These are phyloP conservation scores for Setomelanomma holmii DNA, from an alignment of 2,329 filamentous ascomycete species.

Conservation along the genomic window DNA sequence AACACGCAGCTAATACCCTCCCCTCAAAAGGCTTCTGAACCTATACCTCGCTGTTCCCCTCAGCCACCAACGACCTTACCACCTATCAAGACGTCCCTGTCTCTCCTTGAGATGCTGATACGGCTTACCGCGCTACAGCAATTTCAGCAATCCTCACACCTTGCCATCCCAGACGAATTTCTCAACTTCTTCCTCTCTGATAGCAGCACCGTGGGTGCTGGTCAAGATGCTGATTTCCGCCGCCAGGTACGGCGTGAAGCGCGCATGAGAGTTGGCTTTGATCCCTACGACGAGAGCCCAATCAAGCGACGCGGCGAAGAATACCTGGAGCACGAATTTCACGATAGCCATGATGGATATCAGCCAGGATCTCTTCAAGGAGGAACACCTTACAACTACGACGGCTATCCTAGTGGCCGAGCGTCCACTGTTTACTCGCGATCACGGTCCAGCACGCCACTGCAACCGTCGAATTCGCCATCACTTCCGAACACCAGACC, in stretches of 20 bases:
- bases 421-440: constrained; percentile 24
- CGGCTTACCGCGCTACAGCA: constrained; percentile 87
- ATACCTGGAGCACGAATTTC: constrained; percentile 60
- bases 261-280: constrained; percentile 69
- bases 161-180: constrained; percentile 89
- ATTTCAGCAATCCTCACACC: constrained; percentile 86
- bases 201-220: constrained; percentile 70
- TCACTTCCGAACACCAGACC: constrained; percentile 20
- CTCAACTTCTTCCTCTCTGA: constrained; percentile 85
- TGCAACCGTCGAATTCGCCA: constrained; percentile 11
- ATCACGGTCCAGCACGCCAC: constrained; percentile 25
- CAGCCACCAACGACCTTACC: constrained; percentile 43
- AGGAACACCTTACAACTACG: constrained; percentile 34
- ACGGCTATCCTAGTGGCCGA: constrained; percentile 35
- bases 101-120: constrained; percentile 86
- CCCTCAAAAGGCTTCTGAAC: constrained; percentile 26
- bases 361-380: constrained; percentile 10
- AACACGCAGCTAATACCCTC: constrained; percentile 39
- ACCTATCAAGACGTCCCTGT: constrained; percentile 71
- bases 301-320: constrained; percentile 71
- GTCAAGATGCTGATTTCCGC: constrained; percentile 66
- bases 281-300: constrained; percentile 75
- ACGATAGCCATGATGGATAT: constrained; percentile 18
- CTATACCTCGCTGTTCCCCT: constrained; percentile 11
- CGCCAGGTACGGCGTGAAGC: constrained; percentile 67